phyloP scores from a whole-genome alignment of 371 early-diverging fungal genomes.

The Nematocida ausubeli region DNA sequence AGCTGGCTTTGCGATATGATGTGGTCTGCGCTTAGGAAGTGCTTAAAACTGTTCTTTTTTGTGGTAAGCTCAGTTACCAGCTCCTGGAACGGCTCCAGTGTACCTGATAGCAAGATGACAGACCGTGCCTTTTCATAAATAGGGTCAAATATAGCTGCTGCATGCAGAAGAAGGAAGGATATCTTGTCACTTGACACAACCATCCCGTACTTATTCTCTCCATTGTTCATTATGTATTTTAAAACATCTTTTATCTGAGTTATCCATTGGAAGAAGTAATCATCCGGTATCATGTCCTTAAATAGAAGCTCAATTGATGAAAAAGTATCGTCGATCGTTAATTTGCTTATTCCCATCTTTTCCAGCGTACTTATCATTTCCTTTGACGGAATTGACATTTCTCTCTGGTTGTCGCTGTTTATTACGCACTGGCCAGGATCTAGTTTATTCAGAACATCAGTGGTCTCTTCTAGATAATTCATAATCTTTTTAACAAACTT shows the following conservation, averaged over 20 bases:
- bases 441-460: slow-evolving; percentile 20
- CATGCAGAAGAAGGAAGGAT: slow-evolving; percentile 66
- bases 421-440: slow-evolving; percentile 8
- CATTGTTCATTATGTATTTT: not conserved
- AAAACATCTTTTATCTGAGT: not conserved
- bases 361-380: slow-evolving; percentile 54
- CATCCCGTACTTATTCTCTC: slow-evolving; percentile 18
- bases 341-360: slow-evolving; percentile 53
- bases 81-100: slow-evolving; percentile 74
- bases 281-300: not conserved
- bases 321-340: not conserved
- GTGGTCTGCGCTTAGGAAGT: slow-evolving; percentile 8
- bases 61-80: slow-evolving; percentile 69
- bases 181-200: slow-evolving; percentile 7
- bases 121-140: slow-evolving; percentile 68
- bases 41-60: slow-evolving; percentile 14
- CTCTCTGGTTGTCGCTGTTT: slow-evolving; percentile 25
- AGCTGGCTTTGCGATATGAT: slow-evolving; percentile 23
- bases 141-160: slow-evolving; percentile 66
- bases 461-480: not conserved
- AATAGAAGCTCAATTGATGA: not conserved
- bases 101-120: slow-evolving; percentile 77
- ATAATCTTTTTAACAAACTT: not conserved
- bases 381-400: slow-evolving; percentile 27
- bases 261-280: not conserved